Evolutionary conservation across 2,329 filamentous ascomycete genomes (phyloP), one percentile per base, ranked within the genome.

Genomic region (Phaeoacremonium minimum): DNA sequence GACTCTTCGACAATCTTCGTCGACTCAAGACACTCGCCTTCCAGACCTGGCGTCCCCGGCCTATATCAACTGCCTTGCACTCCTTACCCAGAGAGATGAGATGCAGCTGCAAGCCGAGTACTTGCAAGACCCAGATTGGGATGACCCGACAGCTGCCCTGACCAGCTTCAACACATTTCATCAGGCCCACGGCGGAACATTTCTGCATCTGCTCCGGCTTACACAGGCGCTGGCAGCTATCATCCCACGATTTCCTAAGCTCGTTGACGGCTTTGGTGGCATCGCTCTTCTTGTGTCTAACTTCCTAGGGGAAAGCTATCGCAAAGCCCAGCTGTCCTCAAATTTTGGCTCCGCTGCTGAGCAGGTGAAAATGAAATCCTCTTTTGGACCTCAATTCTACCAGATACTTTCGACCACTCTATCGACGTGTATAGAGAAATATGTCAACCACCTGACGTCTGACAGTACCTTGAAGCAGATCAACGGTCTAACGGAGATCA

Each of bases 381-480:
- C 34, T 7, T 28, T 47, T 22, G 39, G 56, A 46, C 38, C 73
- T 36, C 44, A 56, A 3, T 60, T 71, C 18, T 79, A 71, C 47
- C 51, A 53, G 14, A 43, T 56, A 9, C 59, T 69, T 26, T 67
- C 70, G 2, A 47, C 47, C 6, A 63, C 63, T 5, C 48, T 81
- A 13, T 58, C 61, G 4, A 46, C 46, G 4, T 63, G 73, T 37
- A 67, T 80, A 30, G 74, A 79, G 18, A 80, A 76, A 46, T 69
- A 71, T 37, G 65, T 74, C 29, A 77, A 73, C 8, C 63, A 64
- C 33, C 57, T 82, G 14, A 61, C 58, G 12, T 56, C 57, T 12
- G 73, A 79, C 3, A 63, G 60, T 18, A 63, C 69, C 1, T 46
- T 52, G 12, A 40, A 36, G 13, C 51, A 66, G 11, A 55, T 77